Conservation (phyloP, 2,329 filamentous ascomycete genomes). For the Drechslera avenae region DNA sequence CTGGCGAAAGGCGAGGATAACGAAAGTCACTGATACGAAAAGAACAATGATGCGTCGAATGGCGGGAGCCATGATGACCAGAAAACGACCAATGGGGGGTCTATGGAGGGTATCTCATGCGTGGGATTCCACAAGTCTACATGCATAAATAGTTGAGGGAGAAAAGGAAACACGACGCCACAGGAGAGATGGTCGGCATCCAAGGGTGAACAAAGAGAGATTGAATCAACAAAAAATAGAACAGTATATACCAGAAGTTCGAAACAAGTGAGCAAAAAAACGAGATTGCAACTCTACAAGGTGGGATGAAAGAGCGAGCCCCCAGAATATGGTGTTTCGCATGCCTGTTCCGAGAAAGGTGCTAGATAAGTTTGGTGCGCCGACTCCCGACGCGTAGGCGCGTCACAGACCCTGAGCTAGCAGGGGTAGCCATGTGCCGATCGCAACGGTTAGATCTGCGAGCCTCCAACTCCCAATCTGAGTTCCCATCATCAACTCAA, state of each 20-base stretch:
- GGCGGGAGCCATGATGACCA: slow-evolving; percentile 32
- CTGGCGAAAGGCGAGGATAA: slow-evolving; percentile 41
- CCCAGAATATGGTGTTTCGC: slow-evolving; percentile 9
- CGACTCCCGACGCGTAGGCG: slow-evolving; percentile 8
- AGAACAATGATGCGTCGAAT: slow-evolving; percentile 39
- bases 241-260: background rate
- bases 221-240: background rate
- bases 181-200: background rate
- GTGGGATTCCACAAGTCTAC: slow-evolving; percentile 1
- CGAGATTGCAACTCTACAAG: background rate
- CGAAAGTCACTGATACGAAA: slow-evolving; percentile 30
- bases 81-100: slow-evolving; percentile 3
- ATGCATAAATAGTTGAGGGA: background rate
- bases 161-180: background rate
- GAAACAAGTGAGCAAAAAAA: background rate
- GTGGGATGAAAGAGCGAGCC: slow-evolving; percentile 3
- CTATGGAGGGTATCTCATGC: slow-evolving; percentile 5
- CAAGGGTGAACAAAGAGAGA: slow-evolving; percentile 1
- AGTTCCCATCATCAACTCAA: too few relatives aligned
- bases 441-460: slow-evolving; percentile 8
- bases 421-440: slow-evolving; percentile 7
- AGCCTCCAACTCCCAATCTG: background rate
- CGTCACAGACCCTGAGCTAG: slow-evolving; percentile 9
- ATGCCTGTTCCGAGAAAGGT: slow-evolving; percentile 1
- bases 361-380: slow-evolving; percentile 8